Evolutionary conservation across 1,284 basidiomycete species (phyloP), one percentile per base, ranked within the genome.

Genomic region (Boletus mariae): DNA sequence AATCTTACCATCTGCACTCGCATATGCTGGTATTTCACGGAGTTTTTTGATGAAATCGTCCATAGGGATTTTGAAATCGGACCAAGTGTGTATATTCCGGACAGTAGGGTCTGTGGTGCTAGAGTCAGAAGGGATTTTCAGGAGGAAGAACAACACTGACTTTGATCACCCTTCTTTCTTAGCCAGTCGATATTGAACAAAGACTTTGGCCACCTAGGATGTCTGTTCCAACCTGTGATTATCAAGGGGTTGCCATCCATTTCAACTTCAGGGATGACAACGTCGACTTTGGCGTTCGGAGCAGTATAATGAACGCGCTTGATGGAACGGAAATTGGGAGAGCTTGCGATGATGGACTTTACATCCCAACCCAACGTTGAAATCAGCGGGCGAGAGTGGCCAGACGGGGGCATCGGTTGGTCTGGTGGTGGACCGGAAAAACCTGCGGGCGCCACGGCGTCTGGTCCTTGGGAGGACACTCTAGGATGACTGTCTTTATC

Each of bases 171-270:
- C 53, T 78, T 53, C 15, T 64, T 53, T 12, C 63, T 55, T 15
- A 88, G 72, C 75, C 80, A 80, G 13, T 84, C 79, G 1, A 80
- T 56, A 28, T 68, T 75, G 61, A 90, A 85, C 40, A 80, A 58
- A 1, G 76, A 60, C 12, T 60, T 60, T 1, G 75, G 75, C 88
- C 89, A 91, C 2, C 61, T 57, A 0, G 69, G 59, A 45, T 76
- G 75, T 48, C 76, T 67, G 49, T 88, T 78, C 67, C 79, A 80
- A 17, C 76, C 79, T 49, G 80, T 70, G 20, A 91, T 76, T 29
- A 91, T 77, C 49, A 88, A 60, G 2, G 88, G 88, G 11, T 69
- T 57, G 1, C 84, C 86, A 9, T 64, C 59, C 9, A 54, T 49
- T 47, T 89, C 85, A 50, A 81, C 75, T 5, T 71, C 54, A 28